A percentile compares a stretch with the other conserved stretches of the same genome.
Conservation (phyloP, 225 moss, liverwort and hornwort species). For the Polytrichum commune region DNA sequence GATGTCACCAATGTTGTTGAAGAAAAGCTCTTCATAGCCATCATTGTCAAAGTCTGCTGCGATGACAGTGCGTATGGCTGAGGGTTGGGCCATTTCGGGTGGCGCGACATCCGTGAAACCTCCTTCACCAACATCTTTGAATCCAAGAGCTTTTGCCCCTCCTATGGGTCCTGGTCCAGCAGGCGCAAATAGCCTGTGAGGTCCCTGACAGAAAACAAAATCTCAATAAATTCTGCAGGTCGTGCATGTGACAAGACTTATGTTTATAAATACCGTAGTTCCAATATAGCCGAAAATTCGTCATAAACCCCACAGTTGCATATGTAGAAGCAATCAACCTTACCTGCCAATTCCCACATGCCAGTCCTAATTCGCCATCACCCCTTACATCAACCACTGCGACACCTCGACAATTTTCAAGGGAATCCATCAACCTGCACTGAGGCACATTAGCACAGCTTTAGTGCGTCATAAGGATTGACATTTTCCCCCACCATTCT, state of each 20-base stretch:
- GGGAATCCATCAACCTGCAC: constrained; percentile 72
- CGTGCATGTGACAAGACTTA: not conserved
- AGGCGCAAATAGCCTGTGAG: constrained; percentile 68
- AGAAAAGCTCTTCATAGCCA: constrained; percentile 86
- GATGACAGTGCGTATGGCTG: constrained; percentile 80
- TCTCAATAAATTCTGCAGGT: not conserved
- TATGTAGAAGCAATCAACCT: too few relatives aligned
- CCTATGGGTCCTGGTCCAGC: constrained; percentile 85
- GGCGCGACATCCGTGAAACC: constrained; percentile 75
- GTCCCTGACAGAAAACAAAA: constrained; percentile 44
- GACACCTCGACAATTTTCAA: constrained; percentile 81
- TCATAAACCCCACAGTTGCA: too few relatives aligned
- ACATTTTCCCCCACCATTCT: too few relatives aligned
- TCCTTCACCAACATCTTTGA: constrained; percentile 65
- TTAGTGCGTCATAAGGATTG: not conserved
- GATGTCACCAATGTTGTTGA: constrained; percentile 82
- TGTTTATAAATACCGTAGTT: too few relatives aligned
- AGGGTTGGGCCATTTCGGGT: constrained; percentile 74
- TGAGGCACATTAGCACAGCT: not conserved
- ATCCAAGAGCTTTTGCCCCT: constrained; percentile 63
- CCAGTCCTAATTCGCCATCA: constrained; percentile 76
- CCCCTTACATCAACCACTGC: constrained; percentile 77
- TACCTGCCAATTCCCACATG: constrained; percentile 96
- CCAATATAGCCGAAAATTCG: too few relatives aligned
- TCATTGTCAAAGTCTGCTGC: constrained; percentile 96